Conservation (phyloP, 257 asterid species). For the Datura wrightii region DNA sequence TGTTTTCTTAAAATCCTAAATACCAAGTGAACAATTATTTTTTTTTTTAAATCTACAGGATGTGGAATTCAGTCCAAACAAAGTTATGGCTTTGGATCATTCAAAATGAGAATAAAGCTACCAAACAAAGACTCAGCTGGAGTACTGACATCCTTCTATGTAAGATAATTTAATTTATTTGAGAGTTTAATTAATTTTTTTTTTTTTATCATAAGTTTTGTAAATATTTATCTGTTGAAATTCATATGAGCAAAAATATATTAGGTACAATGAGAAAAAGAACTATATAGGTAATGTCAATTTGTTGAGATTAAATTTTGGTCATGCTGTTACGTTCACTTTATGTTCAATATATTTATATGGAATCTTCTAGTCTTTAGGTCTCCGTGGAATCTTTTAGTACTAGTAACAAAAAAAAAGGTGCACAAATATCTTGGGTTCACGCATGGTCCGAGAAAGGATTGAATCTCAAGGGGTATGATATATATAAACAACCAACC, state of each 20-base stretch:
- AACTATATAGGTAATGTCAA: too few relatives aligned
- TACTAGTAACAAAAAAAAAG: too few relatives aligned
- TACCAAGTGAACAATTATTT: not conserved
- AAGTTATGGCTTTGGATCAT: conserved; percentile 25
- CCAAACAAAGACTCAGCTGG: conserved; percentile 30
- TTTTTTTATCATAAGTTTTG: not conserved
- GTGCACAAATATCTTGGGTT: too few relatives aligned
- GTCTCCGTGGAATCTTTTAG: too few relatives aligned
- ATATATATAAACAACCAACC: not conserved
- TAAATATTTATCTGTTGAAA: not conserved
- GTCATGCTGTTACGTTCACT: too few relatives aligned
- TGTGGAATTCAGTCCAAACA: conserved; percentile 22
- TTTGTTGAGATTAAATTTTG: too few relatives aligned
- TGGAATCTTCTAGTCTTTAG: too few relatives aligned
- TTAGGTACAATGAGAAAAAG: too few relatives aligned
- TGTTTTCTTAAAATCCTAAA: not conserved
- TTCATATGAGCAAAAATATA: too few relatives aligned
- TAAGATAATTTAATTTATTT: too few relatives aligned
- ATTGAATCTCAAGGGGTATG: accelerated
- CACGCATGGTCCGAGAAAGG: not conserved
- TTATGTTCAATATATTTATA: too few relatives aligned
- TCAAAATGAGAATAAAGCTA: conserved; percentile 29
- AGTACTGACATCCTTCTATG: conserved; percentile 30
- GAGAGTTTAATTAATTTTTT: not conserved
- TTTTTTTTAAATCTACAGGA: not conserved